Evolutionary conservation across 345 rosid species (phyloP).

Genomic region (Populus tremula): DNA sequence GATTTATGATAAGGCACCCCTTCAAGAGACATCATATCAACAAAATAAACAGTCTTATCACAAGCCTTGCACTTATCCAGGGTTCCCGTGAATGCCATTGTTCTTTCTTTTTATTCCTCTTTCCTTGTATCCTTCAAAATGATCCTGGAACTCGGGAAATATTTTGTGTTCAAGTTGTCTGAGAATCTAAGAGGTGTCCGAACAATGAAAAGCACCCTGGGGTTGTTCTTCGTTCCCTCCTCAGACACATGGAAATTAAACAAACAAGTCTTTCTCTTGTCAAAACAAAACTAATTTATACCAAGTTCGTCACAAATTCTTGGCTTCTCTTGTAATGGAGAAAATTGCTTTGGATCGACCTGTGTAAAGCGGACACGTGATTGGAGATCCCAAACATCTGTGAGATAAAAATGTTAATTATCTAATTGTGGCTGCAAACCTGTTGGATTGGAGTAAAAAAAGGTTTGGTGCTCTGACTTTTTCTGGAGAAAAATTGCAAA

Average conservation of each 20-base stretch:
- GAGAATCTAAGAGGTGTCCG: background rate
- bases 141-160: background rate
- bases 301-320: slow-evolving; percentile 26
- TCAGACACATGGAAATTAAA: slow-evolving; percentile 37
- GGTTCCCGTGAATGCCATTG: slow-evolving; percentile 89
- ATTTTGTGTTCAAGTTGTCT: background rate
- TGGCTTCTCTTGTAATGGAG: slow-evolving; percentile 28
- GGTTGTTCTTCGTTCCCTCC: slow-evolving; percentile 12
- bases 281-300: slow-evolving; percentile 38
- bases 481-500: slow-evolving; percentile 24
- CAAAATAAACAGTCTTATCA: slow-evolving; percentile 82
- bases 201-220: background rate
- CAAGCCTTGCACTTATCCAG: slow-evolving; percentile 88
- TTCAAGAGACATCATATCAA: slow-evolving; percentile 82
- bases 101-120: background rate
- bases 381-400: slow-evolving; percentile 41
- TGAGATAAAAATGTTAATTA: slow-evolving; percentile 35
- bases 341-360: slow-evolving; percentile 10
- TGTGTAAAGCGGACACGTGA: slow-evolving; percentile 42
- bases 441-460: slow-evolving; percentile 41
- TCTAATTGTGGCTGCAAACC: slow-evolving; percentile 27
- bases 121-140: background rate
- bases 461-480: slow-evolving; percentile 45
- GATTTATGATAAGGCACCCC: slow-evolving; percentile 82
- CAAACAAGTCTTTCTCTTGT: slow-evolving; percentile 36